Percentiles rank a stretch among this genome's conserved stretches.
Conservation (phyloP, 768 basidiomycete species). For the Crepidotus variabilis region DNA sequence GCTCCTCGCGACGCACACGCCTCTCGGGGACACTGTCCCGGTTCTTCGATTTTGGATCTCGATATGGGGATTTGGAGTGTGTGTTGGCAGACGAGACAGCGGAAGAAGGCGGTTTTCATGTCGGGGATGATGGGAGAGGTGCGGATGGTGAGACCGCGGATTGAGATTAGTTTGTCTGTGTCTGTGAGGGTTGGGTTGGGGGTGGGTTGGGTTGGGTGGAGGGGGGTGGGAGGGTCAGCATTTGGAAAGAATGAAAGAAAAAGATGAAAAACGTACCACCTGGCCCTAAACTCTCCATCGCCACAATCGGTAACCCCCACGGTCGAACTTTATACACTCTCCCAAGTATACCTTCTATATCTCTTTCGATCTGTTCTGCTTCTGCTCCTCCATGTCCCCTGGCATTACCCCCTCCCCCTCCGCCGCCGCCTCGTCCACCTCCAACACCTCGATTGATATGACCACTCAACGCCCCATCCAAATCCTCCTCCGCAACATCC, state of each 20-base stretch:
- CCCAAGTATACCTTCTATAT: constrained; percentile 84
- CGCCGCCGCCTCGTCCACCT: constrained; percentile 73
- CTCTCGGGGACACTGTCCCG: constrained; percentile 87
- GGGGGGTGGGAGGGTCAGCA: too few relatives aligned
- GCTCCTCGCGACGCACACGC: constrained; percentile 85
- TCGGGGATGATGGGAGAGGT: constrained; percentile 98
- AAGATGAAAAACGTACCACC: constrained; percentile 51
- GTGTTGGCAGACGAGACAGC: constrained; percentile 92
- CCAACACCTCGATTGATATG: constrained; percentile 44
- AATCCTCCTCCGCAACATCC: constrained; percentile 80
- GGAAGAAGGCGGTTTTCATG: constrained; percentile 99
- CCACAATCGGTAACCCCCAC: constrained; percentile 76
- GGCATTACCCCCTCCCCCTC: constrained; percentile 64
- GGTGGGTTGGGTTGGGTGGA: too few relatives aligned
- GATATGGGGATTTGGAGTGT: constrained; percentile 98
- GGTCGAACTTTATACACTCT: constrained; percentile 93
- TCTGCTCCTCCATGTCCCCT: constrained; percentile 72
- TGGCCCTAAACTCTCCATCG: constrained; percentile 96
- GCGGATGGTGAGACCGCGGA: constrained; percentile 96
- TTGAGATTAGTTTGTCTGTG: constrained; percentile 94
- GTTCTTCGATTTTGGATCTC: constrained; percentile 96
- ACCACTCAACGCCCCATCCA: constrained; percentile 16
- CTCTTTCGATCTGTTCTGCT: constrained; percentile 73
- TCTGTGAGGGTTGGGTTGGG: constrained; percentile 42
- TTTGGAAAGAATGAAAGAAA: too few relatives aligned